A percentile compares a stretch with the other conserved stretches of the same genome.
Conservation (phyloP, 2,329 filamentous ascomycete genomes). For the Xylariales sp. region DNA sequence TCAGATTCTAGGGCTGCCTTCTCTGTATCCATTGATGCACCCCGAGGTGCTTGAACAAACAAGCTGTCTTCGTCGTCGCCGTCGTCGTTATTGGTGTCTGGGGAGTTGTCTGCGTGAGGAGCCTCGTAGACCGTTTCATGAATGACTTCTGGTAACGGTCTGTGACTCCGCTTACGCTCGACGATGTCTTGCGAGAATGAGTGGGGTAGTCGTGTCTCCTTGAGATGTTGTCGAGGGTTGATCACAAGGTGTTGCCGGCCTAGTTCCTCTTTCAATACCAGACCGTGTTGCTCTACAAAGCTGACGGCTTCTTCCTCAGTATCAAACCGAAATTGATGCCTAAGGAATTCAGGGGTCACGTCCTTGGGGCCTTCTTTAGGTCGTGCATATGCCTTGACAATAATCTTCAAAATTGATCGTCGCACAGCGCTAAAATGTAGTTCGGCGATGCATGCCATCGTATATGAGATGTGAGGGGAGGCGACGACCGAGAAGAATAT, state of each 20-base stretch:
- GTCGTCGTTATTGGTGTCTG: slow-evolving; percentile 13
- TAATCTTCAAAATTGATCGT: slow-evolving; percentile 50
- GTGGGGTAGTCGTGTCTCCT: slow-evolving; percentile 48
- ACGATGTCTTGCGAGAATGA: slow-evolving; percentile 53
- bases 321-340: slow-evolving; percentile 61
- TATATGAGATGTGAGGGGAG: slow-evolving; percentile 55
- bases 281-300: slow-evolving; percentile 56
- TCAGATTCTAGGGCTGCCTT: slow-evolving; percentile 10
- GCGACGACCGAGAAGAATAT: slow-evolving; percentile 59
- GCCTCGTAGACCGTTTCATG: slow-evolving; percentile 46
- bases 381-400: slow-evolving; percentile 51
- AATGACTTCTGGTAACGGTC: slow-evolving; percentile 50
- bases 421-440: slow-evolving; percentile 61
- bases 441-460: slow-evolving; percentile 65
- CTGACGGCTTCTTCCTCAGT: slow-evolving; percentile 60
- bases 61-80: slow-evolving; percentile 17
- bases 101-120: slow-evolving; percentile 3
- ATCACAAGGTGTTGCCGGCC: slow-evolving; percentile 38
- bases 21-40: slow-evolving; percentile 5
- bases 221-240: slow-evolving; percentile 37
- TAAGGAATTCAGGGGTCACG: slow-evolving; percentile 52
- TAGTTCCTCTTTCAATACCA: slow-evolving; percentile 43
- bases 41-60: slow-evolving; percentile 20
- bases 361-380: slow-evolving; percentile 55
- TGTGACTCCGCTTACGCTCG: slow-evolving; percentile 53